A percentile compares a stretch with the other conserved stretches of the same genome.
These are phyloP conservation scores for Trypanosoma congolense DNA, from an alignment of 208 protist genomes.

Conservation along the genomic window DNA sequence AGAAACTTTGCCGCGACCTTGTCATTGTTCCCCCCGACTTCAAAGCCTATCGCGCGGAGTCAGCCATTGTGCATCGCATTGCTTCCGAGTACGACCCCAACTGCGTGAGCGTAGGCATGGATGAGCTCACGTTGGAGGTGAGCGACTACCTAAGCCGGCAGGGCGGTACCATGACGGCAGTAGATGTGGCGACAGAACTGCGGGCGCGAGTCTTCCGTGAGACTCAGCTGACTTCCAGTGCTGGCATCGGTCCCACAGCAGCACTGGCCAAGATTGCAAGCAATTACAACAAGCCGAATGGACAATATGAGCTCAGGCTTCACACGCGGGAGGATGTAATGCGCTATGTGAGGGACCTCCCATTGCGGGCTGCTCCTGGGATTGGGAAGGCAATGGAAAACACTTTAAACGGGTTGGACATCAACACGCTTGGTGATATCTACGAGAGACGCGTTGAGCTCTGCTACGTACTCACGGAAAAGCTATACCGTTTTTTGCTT, in stretches of 20 bases:
- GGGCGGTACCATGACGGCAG: conserved; percentile 37
- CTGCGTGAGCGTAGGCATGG: conserved; percentile 71
- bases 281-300: conserved; percentile 94
- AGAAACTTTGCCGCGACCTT: conserved; percentile 85
- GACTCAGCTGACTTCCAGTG: conserved; percentile 81
- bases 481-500: conserved; percentile 78
- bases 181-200: conserved; percentile 63
- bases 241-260: conserved; percentile 80
- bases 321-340: conserved; percentile 76
- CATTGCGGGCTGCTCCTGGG: conserved; percentile 73
- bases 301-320: conserved; percentile 85
- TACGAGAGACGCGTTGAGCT: conserved; percentile 66
- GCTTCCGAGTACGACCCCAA: conserved; percentile 82
- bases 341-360: conserved; percentile 63
- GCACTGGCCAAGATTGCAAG: conserved; percentile 88
- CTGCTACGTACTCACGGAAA: conserved; percentile 71
- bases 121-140: conserved; percentile 88
- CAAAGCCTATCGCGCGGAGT: conserved; percentile 65
- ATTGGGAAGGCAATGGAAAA: conserved; percentile 77
- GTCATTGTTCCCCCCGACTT: conserved; percentile 85
- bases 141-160: conserved; percentile 57
- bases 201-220: conserved; percentile 73
- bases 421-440: conserved; percentile 56
- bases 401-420: conserved; percentile 58
- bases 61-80: conserved; percentile 65